phyloP scores from a whole-genome alignment of 441 rosid species.

The Flueggea neowawraea region DNA sequence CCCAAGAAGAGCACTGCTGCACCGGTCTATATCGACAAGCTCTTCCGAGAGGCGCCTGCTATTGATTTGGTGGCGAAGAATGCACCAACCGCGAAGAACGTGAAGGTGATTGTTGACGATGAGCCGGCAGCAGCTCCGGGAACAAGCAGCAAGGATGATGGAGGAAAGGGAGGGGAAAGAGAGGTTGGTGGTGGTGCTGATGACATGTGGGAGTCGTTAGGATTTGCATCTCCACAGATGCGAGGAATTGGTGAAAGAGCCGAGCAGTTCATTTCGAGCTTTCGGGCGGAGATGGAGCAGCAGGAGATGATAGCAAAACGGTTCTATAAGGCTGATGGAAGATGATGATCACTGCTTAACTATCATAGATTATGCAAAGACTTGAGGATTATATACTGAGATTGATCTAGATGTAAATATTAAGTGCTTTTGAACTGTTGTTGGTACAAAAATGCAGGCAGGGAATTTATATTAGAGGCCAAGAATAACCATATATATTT shows the following conservation, averaged over 20 bases:
- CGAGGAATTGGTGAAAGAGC: conserved; percentile 79
- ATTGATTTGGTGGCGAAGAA: conserved; percentile 10
- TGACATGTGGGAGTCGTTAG: conserved; percentile 58
- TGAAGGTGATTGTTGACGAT: conserved; percentile 3
- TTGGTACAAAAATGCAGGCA: no score
- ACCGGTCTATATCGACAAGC: conserved; percentile 55
- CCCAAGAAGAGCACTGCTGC: conserved; percentile 24
- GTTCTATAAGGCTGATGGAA: conserved; percentile 22
- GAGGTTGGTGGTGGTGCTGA: conserved; percentile 18
- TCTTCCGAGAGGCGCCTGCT: conserved; percentile 31
- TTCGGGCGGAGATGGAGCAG: conserved; percentile 54
- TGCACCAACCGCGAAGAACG: conserved; percentile 4
- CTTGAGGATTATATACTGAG: no score
- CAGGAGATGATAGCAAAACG: conserved; percentile 41
- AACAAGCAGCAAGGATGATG: conserved; percentile 12
- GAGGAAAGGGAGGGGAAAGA: conserved; percentile 17
- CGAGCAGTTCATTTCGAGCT: conserved; percentile 58
- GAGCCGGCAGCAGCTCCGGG: conserved; percentile 9
- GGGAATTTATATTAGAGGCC: no score
- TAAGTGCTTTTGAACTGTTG: no score
- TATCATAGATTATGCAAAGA: neutral
- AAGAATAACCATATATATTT: no score
- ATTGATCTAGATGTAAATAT: no score
- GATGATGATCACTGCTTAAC: neutral
- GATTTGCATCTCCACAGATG: conserved; percentile 42